Evolutionary conservation across 805 yeast genomes (phyloP), one percentile per base, ranked within the genome.

Genomic region (Metschnikowia henanensis): DNA sequence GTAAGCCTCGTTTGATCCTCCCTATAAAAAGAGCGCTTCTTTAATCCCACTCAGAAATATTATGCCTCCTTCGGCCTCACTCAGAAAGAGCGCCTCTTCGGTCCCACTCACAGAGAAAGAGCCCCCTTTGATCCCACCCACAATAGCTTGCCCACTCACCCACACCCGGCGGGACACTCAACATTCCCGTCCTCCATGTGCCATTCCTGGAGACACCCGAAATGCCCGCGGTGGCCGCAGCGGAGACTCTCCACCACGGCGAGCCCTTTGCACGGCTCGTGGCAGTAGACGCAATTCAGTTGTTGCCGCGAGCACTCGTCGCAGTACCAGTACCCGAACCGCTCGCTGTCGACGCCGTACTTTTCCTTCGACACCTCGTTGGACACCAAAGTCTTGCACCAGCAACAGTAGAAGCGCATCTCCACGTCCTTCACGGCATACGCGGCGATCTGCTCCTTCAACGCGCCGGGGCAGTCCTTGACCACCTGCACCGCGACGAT

Each of bases 211-310:
- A 89, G 68, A 68, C 98, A 92, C 3, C 81, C 83, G 56, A 80
- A 80, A 65, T 92, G 98, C 1, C 92, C 90, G 44, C 81, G 73
- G 62, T 92, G 98, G 0, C 97, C 97, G 68, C 98, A 92, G 20
- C 70, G 76, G 39, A 85, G 60, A 51, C 70, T 47, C 71, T 66
- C 48, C 68, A 76, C 72, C 13, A 86, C 77, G 13, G 83, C 75
- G 43, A 86, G 69, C 0, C 95, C 95, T 51, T 77, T 79, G 55
- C 91, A 72, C 0, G 95, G 88, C 57, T 78, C 84, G 49, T 83
- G 75, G 62, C 97, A 91, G 48, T 83, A 78, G 21, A 83, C 73
- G 62, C 97, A 91, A n/a, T 81, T 75, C 46, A 80, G 83, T 47
- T 80, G 81, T 13, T 69, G 67, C 39, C 65, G 68, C 9, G 73